Evolutionary conservation across 148 eudicot genomes (phyloP).

Genomic region (Chenopodium album): DNA sequence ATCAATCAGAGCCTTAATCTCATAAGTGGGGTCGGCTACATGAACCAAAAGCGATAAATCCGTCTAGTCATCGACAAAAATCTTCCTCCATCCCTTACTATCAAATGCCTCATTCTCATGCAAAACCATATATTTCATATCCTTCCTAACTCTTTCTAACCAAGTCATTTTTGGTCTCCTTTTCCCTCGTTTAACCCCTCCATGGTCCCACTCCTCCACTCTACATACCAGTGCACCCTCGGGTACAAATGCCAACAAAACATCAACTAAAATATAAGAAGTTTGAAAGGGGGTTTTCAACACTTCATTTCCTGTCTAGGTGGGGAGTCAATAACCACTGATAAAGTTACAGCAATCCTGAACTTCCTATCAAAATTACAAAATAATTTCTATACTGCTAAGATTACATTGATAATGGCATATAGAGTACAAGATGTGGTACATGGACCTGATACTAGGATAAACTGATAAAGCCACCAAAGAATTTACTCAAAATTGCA

Average conservation of each 20-base stretch:
- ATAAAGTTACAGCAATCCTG: neutral
- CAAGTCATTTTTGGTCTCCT: too few relatives aligned
- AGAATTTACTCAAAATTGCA: neutral
- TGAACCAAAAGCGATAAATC: too few relatives aligned
- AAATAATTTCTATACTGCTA: neutral
- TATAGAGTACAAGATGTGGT: neutral
- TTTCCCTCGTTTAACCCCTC: too few relatives aligned
- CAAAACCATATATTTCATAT: too few relatives aligned
- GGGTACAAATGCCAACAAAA: neutral
- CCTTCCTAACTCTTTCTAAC: too few relatives aligned
- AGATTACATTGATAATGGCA: neutral
- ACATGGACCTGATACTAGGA: neutral
- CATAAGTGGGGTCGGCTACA: too few relatives aligned
- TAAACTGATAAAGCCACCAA: neutral
- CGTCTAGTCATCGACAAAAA: too few relatives aligned
- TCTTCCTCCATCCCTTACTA: too few relatives aligned
- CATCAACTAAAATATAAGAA: neutral
- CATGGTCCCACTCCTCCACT: too few relatives aligned
- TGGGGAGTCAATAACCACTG: neutral
- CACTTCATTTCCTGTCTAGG: neutral
- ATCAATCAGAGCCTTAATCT: too few relatives aligned
- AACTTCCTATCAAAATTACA: neutral
- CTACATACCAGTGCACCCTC: too few relatives aligned
- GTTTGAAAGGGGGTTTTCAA: neutral
- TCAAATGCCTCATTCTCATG: too few relatives aligned